Base-by-base conservation (phyloP, 768 basidiomycete species). In the Suillus americanus region DNA sequence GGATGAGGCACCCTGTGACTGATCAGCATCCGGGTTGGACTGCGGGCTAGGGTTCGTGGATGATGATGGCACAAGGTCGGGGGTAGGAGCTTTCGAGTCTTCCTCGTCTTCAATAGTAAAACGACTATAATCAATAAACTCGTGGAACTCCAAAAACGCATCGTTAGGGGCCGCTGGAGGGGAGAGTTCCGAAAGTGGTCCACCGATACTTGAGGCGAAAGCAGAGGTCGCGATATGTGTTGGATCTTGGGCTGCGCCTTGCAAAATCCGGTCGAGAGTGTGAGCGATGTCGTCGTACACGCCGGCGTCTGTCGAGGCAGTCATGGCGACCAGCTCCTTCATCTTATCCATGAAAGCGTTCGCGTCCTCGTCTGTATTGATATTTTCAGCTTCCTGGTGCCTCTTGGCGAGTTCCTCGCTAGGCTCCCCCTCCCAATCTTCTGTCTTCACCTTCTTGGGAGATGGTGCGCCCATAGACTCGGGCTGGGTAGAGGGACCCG, bases 11-110 rank as follows among this genome's bases (percentile, higher is more conserved):
- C 80, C 79, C 60, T 85, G 57, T 62, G 78, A 72, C 30, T 77
- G 74, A 63, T 88, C 89, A 37, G 83, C 79, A 69, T 90, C 90
- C 10, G 88, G 84, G 41, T 83, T 85, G 16, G 90, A 92, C 70
- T 89, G 89, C 3, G 91, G 91, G 72, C 90, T 92, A 13, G 85
- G 87, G 68, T 91, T 90, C 23, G 90, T 85, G 64, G 91, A 90
- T 23, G 89, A 88, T 13, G 87, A 85, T 40, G 82, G 81, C 18
- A 90, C 78, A 56, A 93, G 81, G 62, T 92, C 91, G 10, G 91
- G 91, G 3, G 91, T 92, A 9, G 83, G 81, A n/a, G 87, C 85
- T 70, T 89, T 90, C 16, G 87, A 89, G 56, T 77, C 75, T 41
- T 89, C 89, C 64, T 91, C 89, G 25, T 86, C 86, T 12, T 79